phyloP scores from a whole-genome alignment of 768 basidiomycete species.

The Termitomyces eurrhizus region DNA sequence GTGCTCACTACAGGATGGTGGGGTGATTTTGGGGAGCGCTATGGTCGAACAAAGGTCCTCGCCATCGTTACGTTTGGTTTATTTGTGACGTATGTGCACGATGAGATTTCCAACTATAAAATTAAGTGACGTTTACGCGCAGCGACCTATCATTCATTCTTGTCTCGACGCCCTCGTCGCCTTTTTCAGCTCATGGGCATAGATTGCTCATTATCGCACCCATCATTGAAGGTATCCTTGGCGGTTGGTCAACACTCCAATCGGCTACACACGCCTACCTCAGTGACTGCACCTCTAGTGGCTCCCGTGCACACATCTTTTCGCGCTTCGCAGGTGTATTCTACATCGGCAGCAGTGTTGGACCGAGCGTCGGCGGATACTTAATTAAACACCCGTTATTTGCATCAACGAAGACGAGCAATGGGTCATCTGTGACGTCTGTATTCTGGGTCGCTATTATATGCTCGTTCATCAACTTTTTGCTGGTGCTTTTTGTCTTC shows the following conservation, averaged over 20 bases:
- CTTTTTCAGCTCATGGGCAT: constrained; percentile 63
- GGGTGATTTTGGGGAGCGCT: constrained; percentile 77
- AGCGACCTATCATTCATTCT: constrained; percentile 86
- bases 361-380: constrained; percentile 70
- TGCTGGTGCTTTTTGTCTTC: constrained; percentile 67
- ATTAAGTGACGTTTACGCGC: constrained; percentile 2
- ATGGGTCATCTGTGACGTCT: constrained; percentile 32
- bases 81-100: constrained; percentile 32
- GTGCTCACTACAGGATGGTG: constrained; percentile 89
- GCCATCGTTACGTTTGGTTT: constrained; percentile 65
- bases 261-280: constrained; percentile 79
- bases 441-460: constrained; percentile 47
- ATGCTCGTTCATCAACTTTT: constrained; percentile 47
- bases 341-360: constrained; percentile 72
- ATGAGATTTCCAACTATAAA: neutral
- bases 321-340: constrained; percentile 75
- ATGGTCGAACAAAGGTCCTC: constrained; percentile 77
- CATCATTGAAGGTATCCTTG: constrained; percentile 75
- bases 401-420: constrained; percentile 6
- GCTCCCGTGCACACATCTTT: constrained; percentile 71
- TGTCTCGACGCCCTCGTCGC: constrained; percentile 66
- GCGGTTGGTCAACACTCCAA: constrained; percentile 78
- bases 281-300: constrained; percentile 81
- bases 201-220: constrained; percentile 78
- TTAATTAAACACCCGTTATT: constrained; percentile 38